Percentiles rank a stretch among this genome's conserved stretches.
phyloP scores from a whole-genome alignment of 495 filamentous ascomycete species.

The Cryomyces minteri region DNA sequence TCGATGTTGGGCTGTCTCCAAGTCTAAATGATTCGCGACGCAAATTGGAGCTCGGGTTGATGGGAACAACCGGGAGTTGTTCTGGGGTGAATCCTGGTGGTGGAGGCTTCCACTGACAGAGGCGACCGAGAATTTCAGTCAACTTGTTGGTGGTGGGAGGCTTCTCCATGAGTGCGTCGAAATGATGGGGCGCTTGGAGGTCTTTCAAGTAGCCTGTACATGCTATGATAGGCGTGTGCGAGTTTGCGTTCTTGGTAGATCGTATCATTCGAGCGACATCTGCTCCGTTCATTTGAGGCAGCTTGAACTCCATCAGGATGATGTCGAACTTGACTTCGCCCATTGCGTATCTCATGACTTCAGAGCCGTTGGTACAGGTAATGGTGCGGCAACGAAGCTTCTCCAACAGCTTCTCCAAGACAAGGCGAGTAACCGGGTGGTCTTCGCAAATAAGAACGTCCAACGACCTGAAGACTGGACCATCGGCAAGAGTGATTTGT shows the following conservation, averaged over 20 bases:
- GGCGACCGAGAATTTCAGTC: constrained; percentile 62
- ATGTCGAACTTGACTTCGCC: constrained; percentile 89
- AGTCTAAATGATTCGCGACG: constrained; percentile 40
- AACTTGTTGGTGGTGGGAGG: constrained; percentile 80
- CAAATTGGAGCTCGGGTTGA: constrained; percentile 39
- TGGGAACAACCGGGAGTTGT: constrained; percentile 17
- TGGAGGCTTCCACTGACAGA: constrained; percentile 87
- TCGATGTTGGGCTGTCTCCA: constrained; percentile 74
- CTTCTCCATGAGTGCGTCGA: constrained; percentile 87
- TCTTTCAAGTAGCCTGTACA: constrained; percentile 98
- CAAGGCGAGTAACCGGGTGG: constrained; percentile 88
- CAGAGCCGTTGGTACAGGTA: constrained; percentile 67
- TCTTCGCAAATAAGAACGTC: constrained; percentile 96
- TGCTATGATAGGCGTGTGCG: constrained; percentile 86
- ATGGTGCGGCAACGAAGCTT: constrained; percentile 94
- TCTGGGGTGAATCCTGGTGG: constrained; percentile 23
- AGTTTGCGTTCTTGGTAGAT: constrained; percentile 83
- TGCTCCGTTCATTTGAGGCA: constrained; percentile 83
- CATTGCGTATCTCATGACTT: constrained; percentile 81
- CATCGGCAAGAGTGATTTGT: constrained; percentile 63
- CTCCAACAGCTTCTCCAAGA: constrained; percentile 93
- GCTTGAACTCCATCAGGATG: constrained; percentile 91
- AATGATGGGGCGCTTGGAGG: constrained; percentile 81
- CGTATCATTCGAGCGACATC: constrained; percentile 96
- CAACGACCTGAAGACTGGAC: constrained; percentile 73